These are phyloP conservation scores for Yamadazyma spencermartinsiae DNA, from an alignment of 1,139 yeast genomes.

Conservation along the genomic window DNA sequence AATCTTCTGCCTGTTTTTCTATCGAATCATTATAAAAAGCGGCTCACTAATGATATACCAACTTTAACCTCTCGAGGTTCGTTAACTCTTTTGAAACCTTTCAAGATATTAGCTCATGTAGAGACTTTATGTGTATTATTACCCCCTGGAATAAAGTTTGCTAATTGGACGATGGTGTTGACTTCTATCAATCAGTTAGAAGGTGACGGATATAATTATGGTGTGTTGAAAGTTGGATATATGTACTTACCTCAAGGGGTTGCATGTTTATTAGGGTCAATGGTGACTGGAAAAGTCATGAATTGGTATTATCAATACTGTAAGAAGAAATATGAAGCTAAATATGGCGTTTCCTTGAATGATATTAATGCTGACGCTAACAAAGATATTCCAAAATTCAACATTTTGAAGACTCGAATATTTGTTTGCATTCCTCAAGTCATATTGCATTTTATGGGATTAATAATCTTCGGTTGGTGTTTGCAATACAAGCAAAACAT, in stretches of 20 bases:
- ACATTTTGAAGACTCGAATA: constrained; percentile 27
- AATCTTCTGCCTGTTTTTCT: constrained; percentile 26
- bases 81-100: constrained; percentile 30
- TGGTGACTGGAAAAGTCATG: constrained; percentile 29
- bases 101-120: constrained; percentile 26
- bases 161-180: constrained; percentile 38
- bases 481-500: constrained; percentile 27
- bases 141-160: constrained; percentile 37
- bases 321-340: constrained; percentile 18
- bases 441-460: constrained; percentile 24
- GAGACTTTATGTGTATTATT: constrained; percentile 27
- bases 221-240: constrained; percentile 37
- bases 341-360: constrained; percentile 10
- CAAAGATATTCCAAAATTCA: constrained; percentile 26
- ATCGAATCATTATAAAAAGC: constrained; percentile 24
- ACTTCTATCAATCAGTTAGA: constrained; percentile 35
- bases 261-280: constrained; percentile 29
- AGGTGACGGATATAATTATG: constrained; percentile 28
- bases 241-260: constrained; percentile 43
- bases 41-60: constrained; percentile 26
- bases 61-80: constrained; percentile 23
- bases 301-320: constrained; percentile 29
- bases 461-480: constrained; percentile 44
- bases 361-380: constrained; percentile 10
- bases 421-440: constrained; percentile 29